Base-by-base conservation (phyloP, 148 eudicot species). In the Spergularia marina region DNA sequence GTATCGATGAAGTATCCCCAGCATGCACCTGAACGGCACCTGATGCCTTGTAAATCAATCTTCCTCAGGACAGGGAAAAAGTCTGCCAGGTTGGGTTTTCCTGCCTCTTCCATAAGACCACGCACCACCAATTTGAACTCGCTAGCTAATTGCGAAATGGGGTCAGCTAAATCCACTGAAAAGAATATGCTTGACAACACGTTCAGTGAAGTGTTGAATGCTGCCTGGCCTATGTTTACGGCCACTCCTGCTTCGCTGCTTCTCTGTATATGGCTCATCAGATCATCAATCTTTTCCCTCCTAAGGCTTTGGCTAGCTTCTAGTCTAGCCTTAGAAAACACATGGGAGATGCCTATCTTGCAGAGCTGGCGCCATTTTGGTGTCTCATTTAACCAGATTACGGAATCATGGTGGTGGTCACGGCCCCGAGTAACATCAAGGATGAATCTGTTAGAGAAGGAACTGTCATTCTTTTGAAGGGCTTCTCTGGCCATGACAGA, bases 41-140 rank as follows among this genome's bases (percentile, higher is more conserved):
- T 44, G 49, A 44, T 72, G 2, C 91, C 88, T 62, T 79, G 90
- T 1, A 85, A 85, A 36, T 89, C 91, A 0, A 89, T 11, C 49
- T 44, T 44, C 49, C 49, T 44, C 9, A 44, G 49, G 49, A 44
- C 49, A 44, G 49, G 49, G 49, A 44, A 44, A 44, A 44, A 44
- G 1, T 44, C 49, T 44, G 49, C 49, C 49, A 44, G 5, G 9
- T 44, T 44, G 49, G 49, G 49, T 44, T 44, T 44, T 44, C 49
- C 49, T 44, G 49, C 49, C 49, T 44, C 49, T 44, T 44, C 49
- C 49, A 44, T 44, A 44, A 44, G 7, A 44, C 49, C 49, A 44
- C 49, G 49, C 49, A 44, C 49, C 49, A 9, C 49, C 49, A 44
- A 2, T 9, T 44, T 44, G 49, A 44, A 44, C 49, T 44, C 49